Base-by-base conservation (phyloP, 495 filamentous ascomycete genomes). In the Penicillium steckii region DNA sequence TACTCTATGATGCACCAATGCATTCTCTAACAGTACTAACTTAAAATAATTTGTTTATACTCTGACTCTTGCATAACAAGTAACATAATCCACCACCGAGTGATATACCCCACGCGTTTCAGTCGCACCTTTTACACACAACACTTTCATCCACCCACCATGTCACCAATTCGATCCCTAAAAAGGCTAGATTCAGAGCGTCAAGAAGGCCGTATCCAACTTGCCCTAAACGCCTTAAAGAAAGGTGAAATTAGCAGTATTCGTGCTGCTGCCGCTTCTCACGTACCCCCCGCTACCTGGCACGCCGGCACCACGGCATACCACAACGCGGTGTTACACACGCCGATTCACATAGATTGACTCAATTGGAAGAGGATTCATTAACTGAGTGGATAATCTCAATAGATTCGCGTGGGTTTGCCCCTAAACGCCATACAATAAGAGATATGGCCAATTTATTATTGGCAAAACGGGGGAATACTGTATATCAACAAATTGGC, bases 81-180 rank as follows among this genome's bases (percentile, higher is more conserved):
- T 46, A 29, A 46, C 43, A 25, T 46, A 46, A 29, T 29, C 19
- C 25, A 6, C 15, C 3, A 18, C 9, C 43, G 43, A 6, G 43
- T 25, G 4, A 25, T 2, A 29, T 15, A 46, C 43, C 43, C 43
- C 43, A 46, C n/a, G n/a, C n/a, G n/a, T 26, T 15, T n/a, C 15
- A 29, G 30, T 22, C 43, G 41, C 41, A 23, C 15, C 41, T 8
- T 13, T 7, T 23, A 23, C 19, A 7, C 7, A 29, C 46, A 3
- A 38, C 13, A 5, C 27, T 22, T 22, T 44, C 48, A 50, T 33
- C 37, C 38, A 43, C 25, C 38, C 26, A 50, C 25, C 25, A 52
- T 52, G 50, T 30, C 50, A 52, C 50, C 42, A 45, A 52, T 27
- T 15, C 29, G 30, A 22, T 18, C 41, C 22, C 19, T 45, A 46